Base-by-base conservation (phyloP, 805 yeast species). In the Saccharomycopsis oosterbeekiorum region DNA sequence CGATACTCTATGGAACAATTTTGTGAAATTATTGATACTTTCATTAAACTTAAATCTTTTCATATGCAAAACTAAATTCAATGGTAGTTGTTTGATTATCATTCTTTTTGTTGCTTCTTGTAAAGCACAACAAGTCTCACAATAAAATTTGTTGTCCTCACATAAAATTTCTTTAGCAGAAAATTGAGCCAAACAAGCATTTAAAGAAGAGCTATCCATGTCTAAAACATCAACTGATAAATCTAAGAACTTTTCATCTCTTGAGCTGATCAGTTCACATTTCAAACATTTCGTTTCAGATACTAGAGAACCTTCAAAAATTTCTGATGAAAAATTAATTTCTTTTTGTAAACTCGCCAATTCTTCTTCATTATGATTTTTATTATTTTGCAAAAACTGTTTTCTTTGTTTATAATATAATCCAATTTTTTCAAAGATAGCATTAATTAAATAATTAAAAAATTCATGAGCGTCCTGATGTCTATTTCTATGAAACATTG, bases 391-490 rank as follows among this genome's bases (percentile, higher is more conserved):
- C 24, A 53, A 37, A 26, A 53, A 29, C 50, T 61, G 56, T 11
- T 59, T 51, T 62, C 59, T 59, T 10, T 51, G 55, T 19, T 58
- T 58, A 57, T 65, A 65, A 62, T 72, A 71, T 11, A 36, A 61
- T 55, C 77, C 80, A 34, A 79, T 73, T 34, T 70, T 67, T 67
- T 78, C 73, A 73, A 59, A 39, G 67, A 87, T 78, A 65, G 88
- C 91, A 72, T 94, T 94, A 59, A 94, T 76, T 66, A 92, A 71
- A 69, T 88, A 92, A 71, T 92, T 93, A 70, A 92, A 79, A 72
- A 94, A 94, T 74, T 94, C 99, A 73, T 94, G 99, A 4, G 98
- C 97, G 76, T 94, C 99, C 70, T 94, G 99, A 71, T 94, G 99
- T 97, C 91, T 92, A 53, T 88, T 84, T 61, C 90, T 86, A 64